Conservation (phyloP, 495 filamentous ascomycete genomes). For the Staphylotrichum longicolle region DNA sequence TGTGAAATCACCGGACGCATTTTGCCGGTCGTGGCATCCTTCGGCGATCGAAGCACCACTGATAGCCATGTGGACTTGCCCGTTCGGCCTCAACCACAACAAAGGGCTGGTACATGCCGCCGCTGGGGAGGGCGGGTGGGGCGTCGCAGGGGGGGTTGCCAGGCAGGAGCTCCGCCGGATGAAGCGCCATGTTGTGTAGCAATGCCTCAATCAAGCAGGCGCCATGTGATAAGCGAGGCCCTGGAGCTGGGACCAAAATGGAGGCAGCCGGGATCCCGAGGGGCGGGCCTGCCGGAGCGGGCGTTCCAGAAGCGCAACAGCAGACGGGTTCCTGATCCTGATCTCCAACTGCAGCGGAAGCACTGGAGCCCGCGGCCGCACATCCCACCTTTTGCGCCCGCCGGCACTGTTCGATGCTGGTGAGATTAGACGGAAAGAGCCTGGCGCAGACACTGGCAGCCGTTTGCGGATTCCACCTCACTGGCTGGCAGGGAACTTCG, state of each 20-base stretch:
- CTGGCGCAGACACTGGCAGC: background rate
- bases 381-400: too few relatives aligned
- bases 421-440: too few relatives aligned
- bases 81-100: background rate
- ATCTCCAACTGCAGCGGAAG: too few relatives aligned
- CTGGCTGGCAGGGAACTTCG: background rate
- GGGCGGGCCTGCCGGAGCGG: too few relatives aligned
- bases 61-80: background rate
- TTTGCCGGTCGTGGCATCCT: constrained; percentile 1
- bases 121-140: background rate
- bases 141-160: background rate
- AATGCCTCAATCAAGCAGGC: background rate
- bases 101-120: background rate
- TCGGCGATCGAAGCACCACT: background rate
- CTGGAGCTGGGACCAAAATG: too few relatives aligned
- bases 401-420: too few relatives aligned
- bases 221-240: background rate
- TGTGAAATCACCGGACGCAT: constrained; percentile 1
- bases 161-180: constrained; percentile 9
- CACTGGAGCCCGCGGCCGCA: too few relatives aligned
- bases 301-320: too few relatives aligned
- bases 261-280: too few relatives aligned
- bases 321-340: too few relatives aligned
- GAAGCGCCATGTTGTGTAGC: constrained; percentile 11
- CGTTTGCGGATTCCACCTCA: background rate